Conservation (phyloP, 2,329 filamentous ascomycete genomes). For the Colletotrichum nymphaeae region DNA sequence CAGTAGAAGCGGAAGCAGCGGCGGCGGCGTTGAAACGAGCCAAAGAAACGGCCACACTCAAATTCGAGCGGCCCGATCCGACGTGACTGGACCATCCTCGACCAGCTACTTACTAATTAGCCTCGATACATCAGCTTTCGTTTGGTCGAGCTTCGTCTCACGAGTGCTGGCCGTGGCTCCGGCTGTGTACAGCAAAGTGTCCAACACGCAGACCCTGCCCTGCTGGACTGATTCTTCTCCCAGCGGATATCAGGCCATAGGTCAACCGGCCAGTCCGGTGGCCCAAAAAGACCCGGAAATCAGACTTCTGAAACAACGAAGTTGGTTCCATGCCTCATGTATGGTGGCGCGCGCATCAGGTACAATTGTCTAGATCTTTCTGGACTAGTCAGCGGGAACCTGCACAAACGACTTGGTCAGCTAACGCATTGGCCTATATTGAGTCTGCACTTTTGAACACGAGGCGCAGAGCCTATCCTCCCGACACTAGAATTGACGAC, state of each 20-base stretch:
- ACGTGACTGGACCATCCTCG: slow-evolving; percentile 32
- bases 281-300: slow-evolving; percentile 28
- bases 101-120: slow-evolving; percentile 12
- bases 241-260: slow-evolving; percentile 5
- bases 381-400: slow-evolving; percentile 49
- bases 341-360: slow-evolving; percentile 24
- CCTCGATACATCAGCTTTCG: not conserved
- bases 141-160: not conserved
- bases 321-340: slow-evolving; percentile 18
- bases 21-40: not conserved
- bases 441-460: slow-evolving; percentile 44
- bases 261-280: slow-evolving; percentile 17
- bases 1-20: not conserved
- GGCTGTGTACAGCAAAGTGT: slow-evolving; percentile 27
- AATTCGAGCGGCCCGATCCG: slow-evolving; percentile 44
- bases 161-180: slow-evolving; percentile 5
- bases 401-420: slow-evolving; percentile 48
- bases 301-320: slow-evolving; percentile 44
- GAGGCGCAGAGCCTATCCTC: slow-evolving; percentile 33
- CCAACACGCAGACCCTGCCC: slow-evolving; percentile 36
- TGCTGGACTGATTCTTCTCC: slow-evolving; percentile 3
- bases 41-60: slow-evolving; percentile 1
- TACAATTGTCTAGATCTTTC: slow-evolving; percentile 39
- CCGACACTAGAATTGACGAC: not conserved
- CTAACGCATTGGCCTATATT: slow-evolving; percentile 42